Evolutionary conservation across 768 basidiomycete genomes (phyloP).

Genomic region (Cytidiella melzeri): DNA sequence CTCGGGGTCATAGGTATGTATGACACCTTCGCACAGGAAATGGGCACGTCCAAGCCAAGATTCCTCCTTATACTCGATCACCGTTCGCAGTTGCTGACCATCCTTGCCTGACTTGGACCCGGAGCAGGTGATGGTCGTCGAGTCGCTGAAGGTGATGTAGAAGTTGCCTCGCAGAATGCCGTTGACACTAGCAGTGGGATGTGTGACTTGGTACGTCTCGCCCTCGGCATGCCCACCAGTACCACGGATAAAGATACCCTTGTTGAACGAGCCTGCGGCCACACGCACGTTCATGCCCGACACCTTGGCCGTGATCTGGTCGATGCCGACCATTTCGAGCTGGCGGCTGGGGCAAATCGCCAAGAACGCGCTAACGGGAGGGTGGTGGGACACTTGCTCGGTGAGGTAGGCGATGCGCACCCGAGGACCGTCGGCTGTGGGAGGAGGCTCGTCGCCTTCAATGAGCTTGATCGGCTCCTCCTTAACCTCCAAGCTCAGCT

Average conservation of each 20-base stretch:
- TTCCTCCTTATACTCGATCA: conserved; percentile 98
- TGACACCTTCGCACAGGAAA: conserved; percentile 81
- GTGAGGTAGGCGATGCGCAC: conserved; percentile 77
- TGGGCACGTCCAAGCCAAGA: conserved; percentile 89
- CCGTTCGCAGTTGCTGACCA: conserved; percentile 60
- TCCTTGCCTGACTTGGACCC: conserved; percentile 48
- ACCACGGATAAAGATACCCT: conserved; percentile 81
- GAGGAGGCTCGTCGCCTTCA: conserved; percentile 28
- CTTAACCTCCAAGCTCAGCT: conserved; percentile 44
- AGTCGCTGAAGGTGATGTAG: conserved; percentile 82
- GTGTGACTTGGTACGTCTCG: conserved; percentile 82
- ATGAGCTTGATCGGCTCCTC: conserved; percentile 25
- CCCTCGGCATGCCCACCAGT: conserved; percentile 69
- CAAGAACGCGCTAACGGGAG: conserved; percentile 85
- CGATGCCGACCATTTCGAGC: conserved; percentile 71
- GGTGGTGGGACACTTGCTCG: conserved; percentile 96
- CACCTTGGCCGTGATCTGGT: conserved; percentile 92
- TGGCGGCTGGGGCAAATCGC: conserved; percentile 70
- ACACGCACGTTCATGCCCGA: conserved; percentile 85
- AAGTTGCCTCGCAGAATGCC: conserved; percentile 88
- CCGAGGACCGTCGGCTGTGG: conserved; percentile 26
- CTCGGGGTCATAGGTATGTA: conserved; percentile 73
- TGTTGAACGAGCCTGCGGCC: conserved; percentile 75
- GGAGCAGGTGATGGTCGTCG: conserved; percentile 74
- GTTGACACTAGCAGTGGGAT: conserved; percentile 86